Evolutionary conservation across 2,329 filamentous ascomycete species (phyloP), one percentile per base, ranked within the genome.

Genomic region (Bipolaris zeicola): DNA sequence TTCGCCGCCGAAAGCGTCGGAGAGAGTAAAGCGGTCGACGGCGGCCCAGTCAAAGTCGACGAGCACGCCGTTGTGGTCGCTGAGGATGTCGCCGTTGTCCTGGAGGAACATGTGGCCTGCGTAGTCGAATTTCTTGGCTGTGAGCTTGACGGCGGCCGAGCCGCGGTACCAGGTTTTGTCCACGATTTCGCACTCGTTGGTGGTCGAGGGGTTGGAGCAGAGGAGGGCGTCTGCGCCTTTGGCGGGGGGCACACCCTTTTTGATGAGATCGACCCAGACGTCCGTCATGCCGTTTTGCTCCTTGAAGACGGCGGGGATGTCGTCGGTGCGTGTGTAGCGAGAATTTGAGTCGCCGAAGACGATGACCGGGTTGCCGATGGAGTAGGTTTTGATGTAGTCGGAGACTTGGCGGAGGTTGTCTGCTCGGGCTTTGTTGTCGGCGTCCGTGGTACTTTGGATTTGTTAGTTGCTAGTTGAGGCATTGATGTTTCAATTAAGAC

Each of bases 291-390:
- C 79, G 50, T 83, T 83, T 55, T 82, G 76, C 6, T 75, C 76
- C n/a, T 75, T 66, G 58, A 87, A 82, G 50, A 85, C 62, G 5
- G 72, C 73, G 47, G 85, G 81, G 36, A 81, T 82, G 71, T 88
- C 84, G 7, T 72, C 78, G 1, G 79, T 69, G 14, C 84, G 82
- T 1, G 85, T 87, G 75, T 89, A 89, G 18, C 86, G 83, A 55
- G 82, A 82, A 75, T 89, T 90, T 20, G 84, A 86, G 71, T 90
- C 87, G 46, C 87, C 87, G 55, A 82, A 85, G 10, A 89, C 78
- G 28, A 90, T 69, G 0, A 89, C 86, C 1, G 87, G 80, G 60
- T 88, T 87, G 20, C 85, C 86, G 1, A 58, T 66, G 3, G 84
- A 87, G 76, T 82, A 81, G 6, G 76, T 71, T 41, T 81, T 77